Base-by-base conservation (phyloP, 2,329 filamentous ascomycete genomes). In the Xylaria sp. region DNA sequence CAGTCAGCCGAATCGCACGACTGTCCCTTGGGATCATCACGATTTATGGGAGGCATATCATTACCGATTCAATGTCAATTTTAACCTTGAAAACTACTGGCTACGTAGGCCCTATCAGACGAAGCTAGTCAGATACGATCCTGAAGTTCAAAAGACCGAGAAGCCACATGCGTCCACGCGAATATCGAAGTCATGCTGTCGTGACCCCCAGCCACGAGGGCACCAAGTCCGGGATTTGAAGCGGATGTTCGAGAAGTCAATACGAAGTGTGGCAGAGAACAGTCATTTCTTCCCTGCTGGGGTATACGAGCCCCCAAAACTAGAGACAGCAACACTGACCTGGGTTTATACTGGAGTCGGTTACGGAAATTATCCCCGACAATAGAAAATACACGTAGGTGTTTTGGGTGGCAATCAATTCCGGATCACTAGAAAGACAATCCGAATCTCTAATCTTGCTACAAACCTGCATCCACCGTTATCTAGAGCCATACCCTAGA, bases 41-140 rank as follows among this genome's bases (percentile, higher is more conserved):
- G 75, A 81, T n/a, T 76, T 83, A 14, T 82, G 82, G 74, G 81
- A 84, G 67, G 79, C 81, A 2, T 84, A 83, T 72, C 80, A 82
- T 65, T 84, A 81, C 77, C 82, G 82, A 70, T 84, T 83, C 69
- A 82, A 84, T 74, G 80, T 84, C 61, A 82, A 84, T 64, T 78
- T 79, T 67, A 82, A 82, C 74, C 80, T 83, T 73, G 83, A 83
- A 21, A 77, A 80, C 73, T 77, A 81, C 66, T 80, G 79, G 62
- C 78, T 81, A 4, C 79, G 81, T 12, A 79, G 81, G 3, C 82
- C 82, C 6, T 81, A 83, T 63, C 77, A 80, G 53, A 77, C 73
- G 48, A 73, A 71, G 53, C 71, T 78, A 5, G 73, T 75, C 7
- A 60, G 69, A 32, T 77, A 76, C 64, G 74, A 76, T 4, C 71